A percentile compares a stretch with the other conserved stretches of the same genome.
Conservation (phyloP, 306 rosid species). For the Betula pendula region DNA sequence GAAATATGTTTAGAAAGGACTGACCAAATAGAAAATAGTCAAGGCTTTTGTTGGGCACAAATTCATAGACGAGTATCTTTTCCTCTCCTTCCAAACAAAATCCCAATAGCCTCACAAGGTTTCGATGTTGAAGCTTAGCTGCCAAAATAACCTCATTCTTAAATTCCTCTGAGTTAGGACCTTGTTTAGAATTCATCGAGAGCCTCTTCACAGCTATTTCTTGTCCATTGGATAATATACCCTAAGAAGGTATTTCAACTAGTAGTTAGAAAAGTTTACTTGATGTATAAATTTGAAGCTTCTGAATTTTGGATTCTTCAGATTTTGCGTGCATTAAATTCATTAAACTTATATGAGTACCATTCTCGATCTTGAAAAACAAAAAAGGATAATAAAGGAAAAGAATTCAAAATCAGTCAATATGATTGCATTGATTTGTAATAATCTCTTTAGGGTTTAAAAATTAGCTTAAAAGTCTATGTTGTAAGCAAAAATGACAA, state of each 20-base stretch:
- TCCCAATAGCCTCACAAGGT: slow-evolving; percentile 23
- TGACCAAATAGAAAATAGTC: slow-evolving; percentile 27
- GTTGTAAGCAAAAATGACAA: too few relatives aligned
- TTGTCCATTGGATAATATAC: slow-evolving; percentile 5
- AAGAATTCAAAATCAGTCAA: too few relatives aligned
- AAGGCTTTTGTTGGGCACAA: slow-evolving; percentile 37
- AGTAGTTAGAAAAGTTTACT: too few relatives aligned
- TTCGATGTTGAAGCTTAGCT: slow-evolving; percentile 33
- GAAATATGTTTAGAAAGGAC: not conserved
- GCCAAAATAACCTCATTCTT: slow-evolving; percentile 39
- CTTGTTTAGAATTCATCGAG: slow-evolving; percentile 30
- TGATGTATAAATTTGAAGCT: too few relatives aligned
- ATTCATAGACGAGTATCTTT: slow-evolving; percentile 42
- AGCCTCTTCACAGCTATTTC: slow-evolving; percentile 43
- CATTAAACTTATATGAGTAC: too few relatives aligned
- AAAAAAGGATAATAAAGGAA: too few relatives aligned
- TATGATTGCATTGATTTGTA: too few relatives aligned
- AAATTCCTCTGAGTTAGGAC: slow-evolving; percentile 11
- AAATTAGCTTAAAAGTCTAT: too few relatives aligned
- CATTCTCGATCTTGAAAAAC: too few relatives aligned
- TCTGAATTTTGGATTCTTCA: too few relatives aligned
- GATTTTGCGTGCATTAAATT: too few relatives aligned
- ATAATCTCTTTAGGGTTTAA: too few relatives aligned
- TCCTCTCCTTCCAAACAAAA: slow-evolving; percentile 38
- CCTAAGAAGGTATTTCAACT: not conserved